Base-by-base conservation (phyloP, 352 stramenopile species). In the Globisporangium cederbergense region DNA sequence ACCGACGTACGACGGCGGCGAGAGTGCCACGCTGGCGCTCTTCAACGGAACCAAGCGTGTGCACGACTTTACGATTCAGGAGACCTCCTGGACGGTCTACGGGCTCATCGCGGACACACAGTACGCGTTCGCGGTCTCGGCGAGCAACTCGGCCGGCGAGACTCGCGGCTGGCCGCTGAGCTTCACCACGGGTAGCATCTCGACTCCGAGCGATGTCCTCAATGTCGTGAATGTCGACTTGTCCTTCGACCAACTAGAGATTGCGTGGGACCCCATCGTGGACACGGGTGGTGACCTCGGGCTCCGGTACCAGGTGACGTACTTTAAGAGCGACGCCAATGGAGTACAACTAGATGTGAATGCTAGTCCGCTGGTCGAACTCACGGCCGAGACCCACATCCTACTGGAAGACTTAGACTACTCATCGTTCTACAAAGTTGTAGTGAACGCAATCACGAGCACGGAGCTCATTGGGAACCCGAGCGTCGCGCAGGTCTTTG, bases 241-340 rank as follows among this genome's bases (percentile, higher is more conserved):
- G 0, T 75, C 77, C 0, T 82, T 74, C 54, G 77, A 77, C 32
- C 64, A 68, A n/a, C 47, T 90, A 22, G 22, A 42, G 6, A 65
- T 90, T 3, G 42, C 42, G 8, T 90, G 81, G 81, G 57, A 74
- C 13, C 5, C 28, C 0, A 70, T 84, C 25, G 22, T 64, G 18
- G 72, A 88, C 59, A 81, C 64, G 2, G 81, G 81, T 9, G 81
- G 81, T 11, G 81, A 90, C 36, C 7, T 28, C 0, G 18, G n/a
- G 13, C 54, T 88, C 10, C 64, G 70, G 52, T 90, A 87, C 40
- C 49, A 78, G 2, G 64, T 88, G n/a, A 71, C 43, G 3, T 89
- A 77, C 18, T 81, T 75, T 20, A 62, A 67, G 20, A 77, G 67
- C 32, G 72, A 60, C 5, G 66, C 50, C 2, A 68, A 63, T 7